Conservation (phyloP, 2,329 filamentous ascomycete species). For the Coleophoma cylindrospora region DNA sequence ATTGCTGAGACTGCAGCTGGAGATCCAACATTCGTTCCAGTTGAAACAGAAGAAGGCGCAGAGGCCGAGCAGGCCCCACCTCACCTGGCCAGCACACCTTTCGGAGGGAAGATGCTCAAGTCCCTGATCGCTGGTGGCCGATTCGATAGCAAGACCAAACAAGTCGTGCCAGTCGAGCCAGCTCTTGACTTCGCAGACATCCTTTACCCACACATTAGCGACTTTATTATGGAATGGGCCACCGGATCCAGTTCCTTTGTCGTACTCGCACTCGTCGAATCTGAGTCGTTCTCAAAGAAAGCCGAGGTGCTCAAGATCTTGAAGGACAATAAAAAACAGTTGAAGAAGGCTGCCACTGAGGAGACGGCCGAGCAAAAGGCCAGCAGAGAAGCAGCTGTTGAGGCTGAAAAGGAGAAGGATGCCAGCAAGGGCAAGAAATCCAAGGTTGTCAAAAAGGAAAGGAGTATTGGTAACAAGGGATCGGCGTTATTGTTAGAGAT, state of each 20-base stretch:
- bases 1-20: conserved; percentile 59
- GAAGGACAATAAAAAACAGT: conserved; percentile 65
- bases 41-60: conserved; percentile 27
- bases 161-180: conserved; percentile 66
- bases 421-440: conserved; percentile 37
- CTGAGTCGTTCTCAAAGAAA: conserved; percentile 62
- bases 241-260: conserved; percentile 83
- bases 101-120: conserved; percentile 82
- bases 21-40: conserved; percentile 35
- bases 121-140: conserved; percentile 83
- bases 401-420: conserved; percentile 41
- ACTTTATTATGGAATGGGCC: conserved; percentile 75
- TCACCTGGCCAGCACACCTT: conserved; percentile 57
- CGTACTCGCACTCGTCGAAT: conserved; percentile 75
- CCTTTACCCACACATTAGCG: conserved; percentile 77
- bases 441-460: conserved; percentile 27
- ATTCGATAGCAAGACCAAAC: conserved; percentile 72
- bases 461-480: conserved; percentile 55
- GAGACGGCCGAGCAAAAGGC: conserved; percentile 50
- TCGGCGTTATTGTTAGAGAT: conserved; percentile 56
- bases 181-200: conserved; percentile 74
- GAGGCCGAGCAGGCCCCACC: conserved; percentile 8
- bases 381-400: conserved; percentile 37
- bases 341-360: conserved; percentile 62
- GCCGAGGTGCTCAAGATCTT: conserved; percentile 64